Base-by-base conservation (phyloP, 2,329 filamentous ascomycete genomes). In the Colletotrichum cuscutae region DNA sequence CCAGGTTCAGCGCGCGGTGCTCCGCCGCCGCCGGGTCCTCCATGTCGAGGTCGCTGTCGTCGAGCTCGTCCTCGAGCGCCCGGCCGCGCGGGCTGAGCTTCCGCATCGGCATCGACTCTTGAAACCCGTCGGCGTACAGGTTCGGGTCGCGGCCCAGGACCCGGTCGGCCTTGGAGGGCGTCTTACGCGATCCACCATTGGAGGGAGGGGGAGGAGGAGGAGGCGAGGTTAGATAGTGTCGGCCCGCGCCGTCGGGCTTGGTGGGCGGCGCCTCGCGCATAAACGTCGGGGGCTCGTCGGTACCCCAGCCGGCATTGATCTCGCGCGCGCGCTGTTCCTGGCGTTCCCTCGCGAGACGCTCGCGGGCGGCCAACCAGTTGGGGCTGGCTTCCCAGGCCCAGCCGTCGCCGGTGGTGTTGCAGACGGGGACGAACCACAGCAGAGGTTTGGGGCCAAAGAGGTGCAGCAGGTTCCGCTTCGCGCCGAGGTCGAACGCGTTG, bases 331-430 rank as follows among this genome's bases (percentile, higher is more conserved):
- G 86, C 79, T 94, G 92, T 62, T 88, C 85, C 65, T 89, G 85
- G 58, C 90, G 84, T 73, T 92, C 89, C 11, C 78, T 76, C 5
- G 85, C 83, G n/a, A 95, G 86, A 24, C 85, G 85, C 6, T 95
- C 91, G 56, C 92, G 87, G 4, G 92, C 93, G 46, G 92, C 90
- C 3, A 94, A 75, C 93, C 97, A 99, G 76, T 90, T 90, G 1
- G 90, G 88, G 78, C 91, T 97, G 1, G 95, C 89, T 78, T 98
- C 95, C 97, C 97, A 99, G 57, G 87, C 88, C 96, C 96, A 99
- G 26, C 97, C 97, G 81, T 99, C 94, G 42, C 96, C 96, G 0
- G 91, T 94, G 2, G 95, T 97, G 79, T 93, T 98, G 81, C 89
- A 91, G 58, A 98, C 85, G 0, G 97, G 97, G 1, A 98, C 74